These are phyloP conservation scores for Ziziphus jujuba DNA, from an alignment of 306 rosid species.

Conservation along the genomic window DNA sequence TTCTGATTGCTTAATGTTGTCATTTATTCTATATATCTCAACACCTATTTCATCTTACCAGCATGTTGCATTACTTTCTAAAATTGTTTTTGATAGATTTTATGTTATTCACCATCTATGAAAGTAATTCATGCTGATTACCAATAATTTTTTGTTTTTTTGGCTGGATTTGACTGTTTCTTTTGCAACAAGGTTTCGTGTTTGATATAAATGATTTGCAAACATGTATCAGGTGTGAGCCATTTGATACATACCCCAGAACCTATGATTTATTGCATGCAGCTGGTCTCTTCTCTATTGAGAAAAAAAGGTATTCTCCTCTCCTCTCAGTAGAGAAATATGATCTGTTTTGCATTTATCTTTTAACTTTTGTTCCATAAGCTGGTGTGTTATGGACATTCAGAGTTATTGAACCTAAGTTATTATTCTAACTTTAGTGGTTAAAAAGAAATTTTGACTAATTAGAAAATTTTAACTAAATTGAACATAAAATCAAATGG, in stretches of 20 bases:
- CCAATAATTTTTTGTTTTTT: not conserved
- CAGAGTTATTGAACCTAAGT: not conserved
- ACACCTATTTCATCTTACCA: too few species aligned
- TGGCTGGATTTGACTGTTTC: not conserved
- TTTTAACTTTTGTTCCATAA: conserved; percentile 4
- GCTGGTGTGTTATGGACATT: not conserved
- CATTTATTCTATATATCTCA: not conserved
- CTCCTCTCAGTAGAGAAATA: not conserved
- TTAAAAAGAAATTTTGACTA: not conserved
- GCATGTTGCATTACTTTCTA: too few species aligned
- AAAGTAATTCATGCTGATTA: conserved; percentile 9
- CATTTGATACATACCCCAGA: conserved; percentile 96
- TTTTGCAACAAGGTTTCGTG: not conserved
- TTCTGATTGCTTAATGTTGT: not conserved
- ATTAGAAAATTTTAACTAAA: not conserved
- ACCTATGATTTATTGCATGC: conserved; percentile 95
- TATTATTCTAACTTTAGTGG: too few species aligned
- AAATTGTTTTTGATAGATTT: too few species aligned
- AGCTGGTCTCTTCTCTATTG: conserved; percentile 69
- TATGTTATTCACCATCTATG: not conserved
- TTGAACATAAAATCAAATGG: not conserved
- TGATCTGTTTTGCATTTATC: not conserved
- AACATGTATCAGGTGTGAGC: conserved; percentile 73
- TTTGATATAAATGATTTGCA: not conserved
- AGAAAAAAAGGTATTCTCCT: conserved; percentile 70